These are phyloP conservation scores for Cryomyces minteri DNA, from an alignment of 495 filamentous ascomycete genomes.

Conservation along the genomic window DNA sequence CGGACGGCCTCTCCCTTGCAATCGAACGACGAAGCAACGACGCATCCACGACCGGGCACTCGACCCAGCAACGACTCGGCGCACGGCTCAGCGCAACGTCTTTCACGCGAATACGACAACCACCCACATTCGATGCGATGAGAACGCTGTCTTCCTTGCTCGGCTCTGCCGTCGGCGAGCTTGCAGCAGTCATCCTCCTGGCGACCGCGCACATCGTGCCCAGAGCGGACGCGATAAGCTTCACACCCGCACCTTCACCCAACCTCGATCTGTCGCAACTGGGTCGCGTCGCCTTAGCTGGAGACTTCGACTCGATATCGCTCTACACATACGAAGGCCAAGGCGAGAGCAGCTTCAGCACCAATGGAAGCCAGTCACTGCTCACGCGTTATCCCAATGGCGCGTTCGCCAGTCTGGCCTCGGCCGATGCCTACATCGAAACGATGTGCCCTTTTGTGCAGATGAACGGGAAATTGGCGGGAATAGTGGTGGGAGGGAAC, in stretches of 20 bases:
- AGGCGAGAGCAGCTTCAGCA: conserved; percentile 40
- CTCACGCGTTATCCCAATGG: conserved; percentile 76
- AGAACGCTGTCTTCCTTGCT: conserved; percentile 13
- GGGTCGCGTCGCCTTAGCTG: conserved; percentile 73
- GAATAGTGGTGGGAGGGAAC: conserved; percentile 78
- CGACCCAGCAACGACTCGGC: no score
- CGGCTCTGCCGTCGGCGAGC: conserved; percentile 10
- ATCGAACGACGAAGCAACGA: no score
- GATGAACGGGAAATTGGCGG: conserved; percentile 45
- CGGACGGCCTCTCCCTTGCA: no score
- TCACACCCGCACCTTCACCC: conserved; percentile 51
- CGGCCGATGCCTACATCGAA: conserved; percentile 65
- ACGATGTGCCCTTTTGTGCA: conserved; percentile 70
- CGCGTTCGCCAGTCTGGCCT: conserved; percentile 49
- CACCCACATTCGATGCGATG: conserved; percentile 10
- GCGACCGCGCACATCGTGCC: conserved; percentile 12
- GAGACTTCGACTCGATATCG: conserved; percentile 82
- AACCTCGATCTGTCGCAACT: conserved; percentile 68
- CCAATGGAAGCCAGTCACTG: conserved; percentile 66
- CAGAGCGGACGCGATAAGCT: conserved; percentile 42
- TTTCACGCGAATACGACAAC: no score
- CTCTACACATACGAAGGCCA: conserved; percentile 75
- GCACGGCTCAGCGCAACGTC: no score
- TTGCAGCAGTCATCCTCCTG: conserved; percentile 9
- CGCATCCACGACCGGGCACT: no score